Conservation (phyloP, 2,329 filamentous ascomycete species). For the Cyclaneusma minus region DNA sequence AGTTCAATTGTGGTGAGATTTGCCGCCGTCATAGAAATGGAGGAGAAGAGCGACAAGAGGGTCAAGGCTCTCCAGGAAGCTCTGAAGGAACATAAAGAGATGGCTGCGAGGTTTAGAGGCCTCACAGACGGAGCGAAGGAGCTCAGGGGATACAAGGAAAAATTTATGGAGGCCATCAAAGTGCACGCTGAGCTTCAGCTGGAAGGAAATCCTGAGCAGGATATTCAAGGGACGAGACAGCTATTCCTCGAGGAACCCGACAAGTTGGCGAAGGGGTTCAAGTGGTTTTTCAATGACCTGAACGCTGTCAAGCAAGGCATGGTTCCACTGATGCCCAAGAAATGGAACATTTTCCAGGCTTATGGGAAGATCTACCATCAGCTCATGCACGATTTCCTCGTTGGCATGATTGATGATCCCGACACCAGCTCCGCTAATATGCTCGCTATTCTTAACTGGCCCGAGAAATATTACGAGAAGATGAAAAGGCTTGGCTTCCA, state of each 20-base stretch:
- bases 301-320: constrained; percentile 91
- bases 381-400: constrained; percentile 88
- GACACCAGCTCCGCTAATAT: constrained; percentile 76
- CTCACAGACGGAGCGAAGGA: constrained; percentile 89
- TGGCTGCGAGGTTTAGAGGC: constrained; percentile 84
- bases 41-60: constrained; percentile 91
- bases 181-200: constrained; percentile 46
- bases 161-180: constrained; percentile 63
- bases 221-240: constrained; percentile 44
- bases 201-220: constrained; percentile 36
- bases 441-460: constrained; percentile 86
- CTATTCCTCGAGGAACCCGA: constrained; percentile 73
- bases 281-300: constrained; percentile 97
- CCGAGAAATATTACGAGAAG: constrained; percentile 89
- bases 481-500: constrained; percentile 80
- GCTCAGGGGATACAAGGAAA: constrained; percentile 90
- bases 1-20: constrained; percentile 80
- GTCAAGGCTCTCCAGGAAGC: constrained; percentile 87
- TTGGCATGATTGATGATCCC: constrained; percentile 68
- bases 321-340: constrained; percentile 80
- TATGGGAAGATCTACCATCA: constrained; percentile 85
- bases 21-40: constrained; percentile 82
- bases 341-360: constrained; percentile 88
- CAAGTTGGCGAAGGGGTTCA: constrained; percentile 71
- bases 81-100: constrained; percentile 87